Percentiles rank a stretch among this genome's conserved stretches.
Conservation (phyloP, 306 rosid genomes). For the Begonia masoniana region DNA sequence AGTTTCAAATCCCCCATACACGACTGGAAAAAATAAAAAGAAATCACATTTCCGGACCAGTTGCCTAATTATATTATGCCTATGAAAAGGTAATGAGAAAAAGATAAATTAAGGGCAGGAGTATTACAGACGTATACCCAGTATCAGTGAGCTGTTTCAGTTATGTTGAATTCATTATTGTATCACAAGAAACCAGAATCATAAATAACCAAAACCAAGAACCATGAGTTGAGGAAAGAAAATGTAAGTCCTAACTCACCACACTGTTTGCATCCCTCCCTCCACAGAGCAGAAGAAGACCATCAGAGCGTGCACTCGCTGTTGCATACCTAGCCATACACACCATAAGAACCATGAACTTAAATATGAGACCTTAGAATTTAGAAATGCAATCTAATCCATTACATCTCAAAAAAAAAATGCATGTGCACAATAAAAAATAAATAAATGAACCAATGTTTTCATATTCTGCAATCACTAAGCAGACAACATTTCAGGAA, state of each 20-base stretch:
- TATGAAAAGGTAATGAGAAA: background rate
- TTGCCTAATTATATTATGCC: conserved; percentile 1
- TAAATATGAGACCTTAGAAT: conserved; percentile 5
- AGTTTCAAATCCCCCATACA: background rate
- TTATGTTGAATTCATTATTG: no score
- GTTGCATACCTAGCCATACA: conserved; percentile 81
- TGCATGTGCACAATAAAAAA: no score
- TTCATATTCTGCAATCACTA: no score
- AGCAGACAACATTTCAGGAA: no score
- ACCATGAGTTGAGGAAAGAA: background rate
- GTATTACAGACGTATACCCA: no score
- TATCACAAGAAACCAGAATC: no score
- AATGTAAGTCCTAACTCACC: conserved; percentile 30
- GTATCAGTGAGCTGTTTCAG: no score
- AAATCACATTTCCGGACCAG: conserved; percentile 2
- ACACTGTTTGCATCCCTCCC: conserved; percentile 97
- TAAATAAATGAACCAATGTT: no score
- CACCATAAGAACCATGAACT: conserved; percentile 3
- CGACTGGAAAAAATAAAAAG: background rate
- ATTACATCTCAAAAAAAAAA: no score
- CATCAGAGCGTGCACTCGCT: conserved; percentile 99
- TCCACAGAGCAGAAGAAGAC: conserved; percentile 96
- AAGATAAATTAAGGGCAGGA: background rate
- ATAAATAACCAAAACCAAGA: no score
- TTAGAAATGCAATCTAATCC: background rate